Evolutionary conservation across 2,329 filamentous ascomycete species (phyloP), one percentile per base, ranked within the genome.

Genomic region (Thermomyces lanuginosus): DNA sequence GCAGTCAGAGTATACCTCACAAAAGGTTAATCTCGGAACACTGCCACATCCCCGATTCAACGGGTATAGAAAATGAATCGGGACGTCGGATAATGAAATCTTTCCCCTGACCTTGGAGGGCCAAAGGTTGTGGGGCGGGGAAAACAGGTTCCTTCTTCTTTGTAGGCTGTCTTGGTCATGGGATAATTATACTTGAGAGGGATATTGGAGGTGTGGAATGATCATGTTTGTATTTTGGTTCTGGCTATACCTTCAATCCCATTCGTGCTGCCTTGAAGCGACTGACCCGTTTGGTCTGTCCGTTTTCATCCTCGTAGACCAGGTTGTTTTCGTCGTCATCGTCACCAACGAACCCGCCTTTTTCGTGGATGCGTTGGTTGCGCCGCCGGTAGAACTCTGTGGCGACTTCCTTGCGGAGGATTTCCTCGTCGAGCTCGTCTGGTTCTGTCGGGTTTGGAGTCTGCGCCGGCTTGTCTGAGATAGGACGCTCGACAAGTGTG

Each of bases 311-410:
- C 22, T 72, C 70, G 25, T 75, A 67, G 14, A 67, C 63, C 22
- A 83, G 59, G 23, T 64, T 66, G 27, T 69, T 63, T 33, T 81
- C 72, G 32, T 78, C 70, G 39, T 82, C 72, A 32, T 77, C 70
- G 38, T 82, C 69, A 31, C 70, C 66, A 41, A 77, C 56, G 49
- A 92, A 92, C 3, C 83, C 83, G 27, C 83, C 83, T 41, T 89
- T 72, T 40, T 73, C 68, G 39, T 82, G 72, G 28, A 93, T 83
- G 53, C 91, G 74, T 42, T 69, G 70, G 46, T 84, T 92, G 11
- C 86, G 76, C 49, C 80, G 63, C 22, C 70, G 72, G 48, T 92
- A 77, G 50, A 92, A 92, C 45, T 91, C 79, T 19, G 71, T 69
- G 5, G 79, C 75, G 8, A 92, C 72, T 48, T 92, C 77, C 35